Evolutionary conservation across 2,329 filamentous ascomycete genomes (phyloP).

Genomic region (Sarocladium kiliense): DNA sequence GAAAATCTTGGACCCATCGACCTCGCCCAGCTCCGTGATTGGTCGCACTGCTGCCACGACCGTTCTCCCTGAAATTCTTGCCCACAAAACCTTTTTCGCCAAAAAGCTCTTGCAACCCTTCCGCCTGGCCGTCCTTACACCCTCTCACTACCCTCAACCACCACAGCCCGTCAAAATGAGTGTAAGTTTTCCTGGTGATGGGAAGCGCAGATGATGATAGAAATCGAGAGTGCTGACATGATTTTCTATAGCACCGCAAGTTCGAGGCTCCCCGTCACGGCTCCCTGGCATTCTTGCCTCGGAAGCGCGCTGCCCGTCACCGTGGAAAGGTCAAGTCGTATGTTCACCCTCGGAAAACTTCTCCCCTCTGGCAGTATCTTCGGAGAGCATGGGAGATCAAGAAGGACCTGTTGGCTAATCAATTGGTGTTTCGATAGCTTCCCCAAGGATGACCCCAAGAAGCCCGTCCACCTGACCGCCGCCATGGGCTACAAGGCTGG

Average conservation of each 20-base stretch:
- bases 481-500: constrained; percentile 99
- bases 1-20: background rate
- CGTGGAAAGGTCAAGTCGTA: constrained; percentile 98
- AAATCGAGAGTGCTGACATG: constrained; percentile 19
- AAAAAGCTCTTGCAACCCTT: constrained; percentile 17
- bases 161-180: constrained; percentile 35
- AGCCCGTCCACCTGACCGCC: constrained; percentile 97
- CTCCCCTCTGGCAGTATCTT: background rate
- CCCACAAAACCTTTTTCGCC: constrained; percentile 1
- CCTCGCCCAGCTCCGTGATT: background rate
- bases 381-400: background rate
- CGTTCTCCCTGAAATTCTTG: constrained; percentile 20
- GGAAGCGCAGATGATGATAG: constrained; percentile 3
- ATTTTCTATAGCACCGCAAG: constrained; percentile 43
- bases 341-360: constrained; percentile 32
- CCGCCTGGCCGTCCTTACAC: background rate
- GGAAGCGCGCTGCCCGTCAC: constrained; percentile 92
- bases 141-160: constrained; percentile 28
- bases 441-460: constrained; percentile 99
- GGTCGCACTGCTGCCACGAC: background rate
- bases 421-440: constrained; percentile 54
- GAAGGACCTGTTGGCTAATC: constrained; percentile 19
- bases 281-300: constrained; percentile 79
- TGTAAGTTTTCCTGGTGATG: constrained; percentile 24
- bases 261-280: constrained; percentile 90